These are phyloP conservation scores for Coemansia sp. DNA, from an alignment of 192 early-diverging fungal species.

Conservation along the genomic window DNA sequence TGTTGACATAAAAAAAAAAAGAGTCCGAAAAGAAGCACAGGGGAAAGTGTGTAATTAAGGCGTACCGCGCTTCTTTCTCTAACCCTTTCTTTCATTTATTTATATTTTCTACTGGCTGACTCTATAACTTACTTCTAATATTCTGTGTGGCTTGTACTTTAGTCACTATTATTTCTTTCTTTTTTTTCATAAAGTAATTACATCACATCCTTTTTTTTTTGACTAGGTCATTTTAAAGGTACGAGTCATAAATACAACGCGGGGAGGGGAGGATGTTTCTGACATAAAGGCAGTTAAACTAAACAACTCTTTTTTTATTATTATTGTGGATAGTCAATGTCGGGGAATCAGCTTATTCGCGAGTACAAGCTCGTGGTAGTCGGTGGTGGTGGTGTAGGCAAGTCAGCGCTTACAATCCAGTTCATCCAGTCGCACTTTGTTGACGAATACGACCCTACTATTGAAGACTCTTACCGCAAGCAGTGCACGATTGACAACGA, in stretches of 20 bases:
- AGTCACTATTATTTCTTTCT: conserved; percentile 6
- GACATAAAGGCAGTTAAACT: too few species aligned
- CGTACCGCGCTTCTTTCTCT: conserved; percentile 9
- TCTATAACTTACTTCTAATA: neutral
- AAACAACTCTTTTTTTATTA: conserved; percentile 11
- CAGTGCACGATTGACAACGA: conserved; percentile 92
- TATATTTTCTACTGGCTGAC: neutral
- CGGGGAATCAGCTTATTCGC: conserved; percentile 55
- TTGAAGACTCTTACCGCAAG: conserved; percentile 98
- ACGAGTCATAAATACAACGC: neutral
- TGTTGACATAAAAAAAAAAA: neutral
- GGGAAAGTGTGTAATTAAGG: too few species aligned
- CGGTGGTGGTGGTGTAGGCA: conserved; percentile 83
- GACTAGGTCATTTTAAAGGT: neutral
- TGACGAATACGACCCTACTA: conserved; percentile 95
- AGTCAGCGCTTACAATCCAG: conserved; percentile 83
- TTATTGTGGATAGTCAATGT: conserved; percentile 31
- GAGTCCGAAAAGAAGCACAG: neutral
- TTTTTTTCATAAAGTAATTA: neutral
- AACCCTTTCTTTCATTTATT: neutral
- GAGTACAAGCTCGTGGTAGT: conserved; percentile 83
- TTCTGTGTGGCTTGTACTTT: neutral
- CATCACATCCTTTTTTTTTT: neutral
- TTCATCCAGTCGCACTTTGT: conserved; percentile 84
- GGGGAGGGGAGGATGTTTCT: too few species aligned